phyloP scores from a whole-genome alignment of 2,329 filamentous ascomycete genomes.

The Aspergillus sergii region DNA sequence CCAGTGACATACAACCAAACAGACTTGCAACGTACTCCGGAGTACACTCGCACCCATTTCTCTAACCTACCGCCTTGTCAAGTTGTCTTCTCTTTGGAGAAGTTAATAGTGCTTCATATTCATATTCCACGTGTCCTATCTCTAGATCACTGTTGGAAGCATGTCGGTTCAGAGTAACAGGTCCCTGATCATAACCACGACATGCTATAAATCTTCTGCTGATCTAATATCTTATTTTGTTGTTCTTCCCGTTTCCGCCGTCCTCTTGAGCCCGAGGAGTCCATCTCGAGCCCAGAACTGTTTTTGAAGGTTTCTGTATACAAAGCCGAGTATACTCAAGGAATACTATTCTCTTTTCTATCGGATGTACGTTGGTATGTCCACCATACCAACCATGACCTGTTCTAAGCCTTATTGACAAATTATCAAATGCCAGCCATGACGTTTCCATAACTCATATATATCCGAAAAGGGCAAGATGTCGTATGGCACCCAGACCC shows the following conservation, averaged over 20 bases:
- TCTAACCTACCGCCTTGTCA: background rate
- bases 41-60: background rate
- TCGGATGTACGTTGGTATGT: background rate
- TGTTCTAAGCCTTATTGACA: too few relatives aligned
- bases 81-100: background rate
- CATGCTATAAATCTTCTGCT: slow-evolving; percentile 15
- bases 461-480: background rate
- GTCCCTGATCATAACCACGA: slow-evolving; percentile 34
- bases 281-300: background rate
- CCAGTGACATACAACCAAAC: background rate
- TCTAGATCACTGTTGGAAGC: slow-evolving; percentile 21
- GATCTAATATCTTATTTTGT: too few relatives aligned
- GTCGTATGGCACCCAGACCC: background rate
- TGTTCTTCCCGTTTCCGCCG: too few relatives aligned
- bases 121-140: background rate
- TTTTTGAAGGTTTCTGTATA: background rate
- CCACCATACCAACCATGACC: background rate
- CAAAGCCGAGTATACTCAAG: background rate
- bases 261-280: background rate
- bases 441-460: background rate
- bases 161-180: slow-evolving; percentile 50
- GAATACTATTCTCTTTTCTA: background rate
- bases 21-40: background rate
- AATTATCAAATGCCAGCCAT: too few relatives aligned
- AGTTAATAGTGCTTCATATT: background rate